Evolutionary conservation across 768 basidiomycete genomes (phyloP), one percentile per base, ranked within the genome.

Genomic region (Gloeophyllum trabeum): DNA sequence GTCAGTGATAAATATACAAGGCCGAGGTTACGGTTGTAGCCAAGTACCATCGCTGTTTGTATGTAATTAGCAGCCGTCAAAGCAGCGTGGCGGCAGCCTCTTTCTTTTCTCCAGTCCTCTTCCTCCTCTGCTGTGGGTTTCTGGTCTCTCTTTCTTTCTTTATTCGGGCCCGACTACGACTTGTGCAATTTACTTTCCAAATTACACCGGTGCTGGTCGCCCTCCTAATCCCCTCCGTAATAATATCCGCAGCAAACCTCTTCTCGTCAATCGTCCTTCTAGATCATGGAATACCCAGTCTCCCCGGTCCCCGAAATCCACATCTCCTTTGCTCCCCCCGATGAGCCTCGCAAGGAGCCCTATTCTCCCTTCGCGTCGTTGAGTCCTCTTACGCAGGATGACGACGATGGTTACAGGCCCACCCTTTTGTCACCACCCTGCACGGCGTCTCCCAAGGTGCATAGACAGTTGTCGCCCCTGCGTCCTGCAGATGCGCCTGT

Each of bases 271-370:
- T n/a, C n/a, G n/a, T n/a, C n/a, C n/a, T n/a, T n/a, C n/a, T n/a
- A 40, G 51, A 46, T 51, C 50, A 60, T 60, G 59, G 50, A 43
- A 40, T 50, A 59, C 50, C 57, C 58, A 46, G 46, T 41, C 45
- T 60, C 65, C 42, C 62, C 69, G 44, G 61, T 84, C 51, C 83
- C 84, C 49, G 65, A 71, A 48, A 87, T 89, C 50, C 71, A 68
- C 50, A 75, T 89, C 53, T 85, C 80, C 18, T 75, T 68, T 24
- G 75, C 83, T 38, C 75, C 79, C 3, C 73, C 73, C n/a, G 65
- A 72, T 49, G 69, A 72, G 39, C 57, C 61, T 34, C 42, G 53
- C 24, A 49, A 61, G 24, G 77, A 82, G 55, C 76, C 79, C 2
- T 75, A 66, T 55, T 83, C 81, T 42, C 80, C 81, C 6, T 79